These are phyloP conservation scores for Durusdinium trenchii DNA, from an alignment of 73 alveolate species.

Conservation along the genomic window DNA sequence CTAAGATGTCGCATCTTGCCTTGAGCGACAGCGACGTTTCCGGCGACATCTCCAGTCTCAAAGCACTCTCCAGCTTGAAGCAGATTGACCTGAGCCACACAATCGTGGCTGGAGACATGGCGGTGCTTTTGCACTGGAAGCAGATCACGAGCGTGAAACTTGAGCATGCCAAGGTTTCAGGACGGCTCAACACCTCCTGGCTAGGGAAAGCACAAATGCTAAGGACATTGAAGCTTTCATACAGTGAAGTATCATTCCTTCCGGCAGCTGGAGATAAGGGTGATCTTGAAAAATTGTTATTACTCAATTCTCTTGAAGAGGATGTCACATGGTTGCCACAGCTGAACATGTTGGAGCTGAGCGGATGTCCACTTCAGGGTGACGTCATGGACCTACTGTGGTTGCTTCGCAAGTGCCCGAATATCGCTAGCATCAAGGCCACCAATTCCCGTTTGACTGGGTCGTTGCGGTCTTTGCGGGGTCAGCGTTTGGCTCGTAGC, in stretches of 20 bases:
- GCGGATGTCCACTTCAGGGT: not conserved
- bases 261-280: no score
- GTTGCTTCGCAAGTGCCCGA: not conserved
- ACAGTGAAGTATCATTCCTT: not conserved
- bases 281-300: no score
- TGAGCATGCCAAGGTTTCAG: not conserved
- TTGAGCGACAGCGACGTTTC: not conserved
- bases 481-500: not conserved
- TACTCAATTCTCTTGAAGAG: no score
- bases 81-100: not conserved
- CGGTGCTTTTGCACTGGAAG: not conserved
- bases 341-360: slow-evolving; percentile 16
- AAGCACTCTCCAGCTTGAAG: not conserved
- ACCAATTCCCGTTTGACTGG: not conserved
- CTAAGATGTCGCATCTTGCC: not conserved
- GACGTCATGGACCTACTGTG: not conserved
- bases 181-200: not conserved
- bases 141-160: not conserved
- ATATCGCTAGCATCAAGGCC: not conserved
- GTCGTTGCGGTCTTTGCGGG: not conserved
- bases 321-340: not conserved
- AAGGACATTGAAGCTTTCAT: not conserved
- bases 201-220: not conserved
- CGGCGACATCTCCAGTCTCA: not conserved
- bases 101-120: not conserved